These are phyloP conservation scores for Raffaelea ambrosiae DNA, from an alignment of 2,329 filamentous ascomycete species.

Conservation along the genomic window DNA sequence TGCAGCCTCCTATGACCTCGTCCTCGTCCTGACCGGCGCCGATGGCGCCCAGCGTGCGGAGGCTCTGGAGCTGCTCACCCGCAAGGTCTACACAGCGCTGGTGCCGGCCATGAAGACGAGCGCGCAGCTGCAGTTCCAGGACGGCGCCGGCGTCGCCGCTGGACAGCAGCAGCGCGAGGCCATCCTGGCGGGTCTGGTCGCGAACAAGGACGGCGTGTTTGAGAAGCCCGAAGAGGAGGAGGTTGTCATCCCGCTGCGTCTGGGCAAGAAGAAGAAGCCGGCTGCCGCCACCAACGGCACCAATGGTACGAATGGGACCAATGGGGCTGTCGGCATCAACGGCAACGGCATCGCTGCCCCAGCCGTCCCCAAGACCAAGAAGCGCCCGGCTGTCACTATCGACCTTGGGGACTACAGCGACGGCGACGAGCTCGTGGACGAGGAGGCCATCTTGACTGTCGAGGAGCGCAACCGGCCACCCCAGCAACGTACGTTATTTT, in stretches of 20 bases:
- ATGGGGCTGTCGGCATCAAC: neutral
- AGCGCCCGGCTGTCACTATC: conserved; percentile 10
- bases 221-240: conserved; percentile 59
- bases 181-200: conserved; percentile 71
- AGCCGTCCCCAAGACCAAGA: neutral
- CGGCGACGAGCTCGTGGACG: conserved; percentile 84
- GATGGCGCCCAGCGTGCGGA: conserved; percentile 53
- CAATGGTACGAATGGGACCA: neutral
- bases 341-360: neutral
- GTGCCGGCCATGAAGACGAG: conserved; percentile 63
- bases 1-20: conserved; percentile 67
- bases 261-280: conserved; percentile 51
- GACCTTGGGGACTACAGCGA: conserved; percentile 47
- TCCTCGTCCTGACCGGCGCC: conserved; percentile 75
- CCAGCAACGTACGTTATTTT: conserved; percentile 60
- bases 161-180: conserved; percentile 61
- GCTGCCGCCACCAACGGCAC: conserved; percentile 2
- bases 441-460: conserved; percentile 77
- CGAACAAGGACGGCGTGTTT: conserved; percentile 54
- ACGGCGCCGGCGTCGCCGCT: conserved; percentile 36
- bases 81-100: conserved; percentile 60
- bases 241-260: conserved; percentile 53
- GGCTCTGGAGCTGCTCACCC: conserved; percentile 50
- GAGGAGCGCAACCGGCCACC: conserved; percentile 73
- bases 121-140: conserved; percentile 60